Conservation (phyloP, 2,329 filamentous ascomycete genomes). For the Neonectria magnoliae region DNA sequence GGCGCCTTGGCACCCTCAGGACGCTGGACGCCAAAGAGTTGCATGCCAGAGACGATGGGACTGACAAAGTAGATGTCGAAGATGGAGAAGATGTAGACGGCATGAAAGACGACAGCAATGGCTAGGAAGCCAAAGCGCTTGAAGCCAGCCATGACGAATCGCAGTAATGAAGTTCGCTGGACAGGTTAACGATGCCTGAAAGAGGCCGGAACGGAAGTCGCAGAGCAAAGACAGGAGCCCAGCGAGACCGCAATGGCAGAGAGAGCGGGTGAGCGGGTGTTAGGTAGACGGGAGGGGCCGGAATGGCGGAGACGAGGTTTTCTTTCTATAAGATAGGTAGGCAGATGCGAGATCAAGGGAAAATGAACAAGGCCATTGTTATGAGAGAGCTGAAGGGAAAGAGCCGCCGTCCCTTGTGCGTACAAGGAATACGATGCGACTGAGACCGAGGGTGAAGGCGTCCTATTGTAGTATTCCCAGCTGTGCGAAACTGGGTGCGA, state of each 20-base stretch:
- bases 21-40: slow-evolving; percentile 76
- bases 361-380: slow-evolving; percentile 25
- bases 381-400: not conserved
- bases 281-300: slow-evolving; percentile 29
- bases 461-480: not conserved
- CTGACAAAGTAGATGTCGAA: slow-evolving; percentile 99
- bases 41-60: slow-evolving; percentile 96
- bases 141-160: slow-evolving; percentile 61
- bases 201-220: slow-evolving; percentile 11
- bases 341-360: slow-evolving; percentile 7
- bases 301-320: slow-evolving; percentile 11
- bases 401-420: slow-evolving; percentile 8
- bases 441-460: not conserved
- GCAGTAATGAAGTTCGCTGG: not conserved
- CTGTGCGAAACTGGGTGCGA: not conserved
- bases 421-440: not conserved
- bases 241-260: slow-evolving; percentile 4
- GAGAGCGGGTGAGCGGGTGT: slow-evolving; percentile 23
- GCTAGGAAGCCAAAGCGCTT: slow-evolving; percentile 84
- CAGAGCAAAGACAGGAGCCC: not conserved
- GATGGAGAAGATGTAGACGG: slow-evolving; percentile 94
- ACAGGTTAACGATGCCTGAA: not conserved
- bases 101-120: slow-evolving; percentile 89
- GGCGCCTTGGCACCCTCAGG: slow-evolving; percentile 71
- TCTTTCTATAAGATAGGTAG: not conserved